Percentiles rank a stretch among this genome's conserved stretches.
These are phyloP conservation scores for Rutstroemia sp. DNA, from an alignment of 2,329 filamentous ascomycete genomes.

Conservation along the genomic window DNA sequence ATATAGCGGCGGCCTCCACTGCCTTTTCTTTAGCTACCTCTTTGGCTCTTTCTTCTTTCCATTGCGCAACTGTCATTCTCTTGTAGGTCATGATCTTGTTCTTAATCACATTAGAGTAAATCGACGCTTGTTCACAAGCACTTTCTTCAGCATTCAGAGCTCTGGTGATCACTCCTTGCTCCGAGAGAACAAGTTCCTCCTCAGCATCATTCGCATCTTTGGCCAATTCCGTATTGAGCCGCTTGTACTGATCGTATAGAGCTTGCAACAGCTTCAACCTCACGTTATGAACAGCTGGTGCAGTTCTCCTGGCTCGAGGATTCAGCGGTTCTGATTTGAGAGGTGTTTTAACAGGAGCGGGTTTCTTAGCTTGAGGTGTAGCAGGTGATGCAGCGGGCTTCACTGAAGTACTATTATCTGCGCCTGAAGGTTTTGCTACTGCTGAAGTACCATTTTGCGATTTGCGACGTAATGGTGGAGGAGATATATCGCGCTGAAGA, in stretches of 20 bases:
- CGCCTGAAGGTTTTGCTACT: conserved; percentile 1
- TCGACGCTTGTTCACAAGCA: conserved; percentile 56
- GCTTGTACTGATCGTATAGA: conserved; percentile 57
- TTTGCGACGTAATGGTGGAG: conserved; percentile 24
- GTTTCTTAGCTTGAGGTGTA: not conserved
- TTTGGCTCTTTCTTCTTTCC: conserved; percentile 54
- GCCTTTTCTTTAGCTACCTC: conserved; percentile 34
- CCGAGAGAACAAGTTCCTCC: conserved; percentile 48
- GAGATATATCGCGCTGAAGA: conserved; percentile 19
- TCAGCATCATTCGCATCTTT: conserved; percentile 44
- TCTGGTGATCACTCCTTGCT: conserved; percentile 60
- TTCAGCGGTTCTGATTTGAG: conserved; percentile 50
- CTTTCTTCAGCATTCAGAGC: conserved; percentile 74
- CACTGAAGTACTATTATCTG: not conserved
- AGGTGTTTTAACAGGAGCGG: conserved; percentile 14
- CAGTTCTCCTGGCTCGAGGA: conserved; percentile 53
- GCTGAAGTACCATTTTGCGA: conserved; percentile 5
- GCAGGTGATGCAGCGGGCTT: not conserved
- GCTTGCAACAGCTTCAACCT: conserved; percentile 52
- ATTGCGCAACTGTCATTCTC: conserved; percentile 65
- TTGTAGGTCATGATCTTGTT: conserved; percentile 70
- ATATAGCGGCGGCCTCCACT: conserved; percentile 29
- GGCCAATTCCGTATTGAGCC: conserved; percentile 57
- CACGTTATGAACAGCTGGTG: conserved; percentile 49
- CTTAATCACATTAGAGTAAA: conserved; percentile 82